phyloP scores from a whole-genome alignment of 2,329 filamentous ascomycete genomes.

The Cladosporium austrohemisphaericum region DNA sequence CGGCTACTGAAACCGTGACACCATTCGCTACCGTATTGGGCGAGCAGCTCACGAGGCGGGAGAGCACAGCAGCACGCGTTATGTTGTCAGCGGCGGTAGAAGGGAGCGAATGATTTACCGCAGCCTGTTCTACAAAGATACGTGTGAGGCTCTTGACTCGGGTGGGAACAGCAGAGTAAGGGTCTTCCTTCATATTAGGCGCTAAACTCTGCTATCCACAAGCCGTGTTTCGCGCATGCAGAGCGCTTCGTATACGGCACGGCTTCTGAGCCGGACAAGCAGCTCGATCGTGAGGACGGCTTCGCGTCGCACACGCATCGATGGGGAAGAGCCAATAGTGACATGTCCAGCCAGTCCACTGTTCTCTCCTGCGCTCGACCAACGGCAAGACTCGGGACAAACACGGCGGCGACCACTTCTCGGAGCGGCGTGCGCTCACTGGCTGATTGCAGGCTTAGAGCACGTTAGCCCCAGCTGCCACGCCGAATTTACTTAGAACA shows the following conservation, averaged over 20 bases:
- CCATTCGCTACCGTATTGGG: too few relatives aligned
- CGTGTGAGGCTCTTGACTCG: not conserved
- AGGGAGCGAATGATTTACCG: not conserved
- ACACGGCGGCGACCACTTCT: not conserved
- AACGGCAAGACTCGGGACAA: not conserved
- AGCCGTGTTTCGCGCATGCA: conserved; percentile 11
- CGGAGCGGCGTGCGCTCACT: not conserved
- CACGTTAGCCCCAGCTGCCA: not conserved
- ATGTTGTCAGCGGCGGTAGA: not conserved
- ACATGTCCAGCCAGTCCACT: too few relatives aligned
- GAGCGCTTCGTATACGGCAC: not conserved
- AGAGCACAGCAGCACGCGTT: not conserved
- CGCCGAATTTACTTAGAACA: not conserved
- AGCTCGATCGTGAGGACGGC: not conserved
- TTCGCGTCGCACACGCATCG: not conserved
- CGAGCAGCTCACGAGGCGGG: not conserved
- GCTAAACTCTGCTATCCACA: conserved; percentile 3
- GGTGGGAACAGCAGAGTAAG: not conserved
- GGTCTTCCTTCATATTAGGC: not conserved
- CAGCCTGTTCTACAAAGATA: not conserved
- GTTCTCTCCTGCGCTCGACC: not conserved
- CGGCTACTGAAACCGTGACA: not conserved
- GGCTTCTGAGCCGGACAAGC: not conserved
- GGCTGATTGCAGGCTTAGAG: not conserved
- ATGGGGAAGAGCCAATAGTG: too few relatives aligned